Base-by-base conservation (phyloP, 2,329 filamentous ascomycete genomes). In the Calonectria montana region DNA sequence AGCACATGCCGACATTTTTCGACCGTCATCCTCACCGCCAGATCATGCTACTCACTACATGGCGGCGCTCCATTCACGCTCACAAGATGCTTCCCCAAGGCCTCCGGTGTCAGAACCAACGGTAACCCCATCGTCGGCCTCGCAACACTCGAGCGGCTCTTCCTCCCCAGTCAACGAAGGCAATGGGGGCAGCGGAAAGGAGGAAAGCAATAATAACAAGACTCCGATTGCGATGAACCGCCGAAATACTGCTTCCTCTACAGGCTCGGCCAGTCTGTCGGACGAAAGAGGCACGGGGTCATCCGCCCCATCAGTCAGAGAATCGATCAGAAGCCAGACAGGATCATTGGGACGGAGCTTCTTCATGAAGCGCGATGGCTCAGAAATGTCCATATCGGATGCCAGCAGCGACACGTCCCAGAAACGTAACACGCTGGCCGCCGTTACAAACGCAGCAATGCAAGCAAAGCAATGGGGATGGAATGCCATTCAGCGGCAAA, bases 21-120 rank as follows among this genome's bases (percentile, higher is more conserved):
- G 89, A 72, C 86, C 88, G 16, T 89, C 87, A 4, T 87, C 86
- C 1, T 89, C 88, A 37, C 87, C 88, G 6, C 88, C 89, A 2
- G 89, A 91, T 43, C 87, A 91, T 79, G 93, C 93, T 27, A 87
- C 88, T 25, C 89, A 86, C 74, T 87, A 89, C 29, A 94, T 95
- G 87, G 92, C 92, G 67, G 91, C 91, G 45, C 86, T 94, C 45
- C 91, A 93, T n/a, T 89, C 86, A 21, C 87, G 89, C 21, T 90
- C 92, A 1, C 87, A 89, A 41, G 86, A 89, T n/a, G 81, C 83
- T 25, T 89, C 90, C 1, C 88, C 90, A 1, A 79, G 82, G 8
- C 84, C 85, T 15, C 87, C 88, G 69, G 84, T 79, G 48, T 80
- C 76, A 74, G 84, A 79, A 64, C 82, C 74, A 50, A 83, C 77